Evolutionary conservation across 177 flowering plant species (phyloP), one percentile per base, ranked within the genome.

Genomic region (Vitis hybrid): DNA sequence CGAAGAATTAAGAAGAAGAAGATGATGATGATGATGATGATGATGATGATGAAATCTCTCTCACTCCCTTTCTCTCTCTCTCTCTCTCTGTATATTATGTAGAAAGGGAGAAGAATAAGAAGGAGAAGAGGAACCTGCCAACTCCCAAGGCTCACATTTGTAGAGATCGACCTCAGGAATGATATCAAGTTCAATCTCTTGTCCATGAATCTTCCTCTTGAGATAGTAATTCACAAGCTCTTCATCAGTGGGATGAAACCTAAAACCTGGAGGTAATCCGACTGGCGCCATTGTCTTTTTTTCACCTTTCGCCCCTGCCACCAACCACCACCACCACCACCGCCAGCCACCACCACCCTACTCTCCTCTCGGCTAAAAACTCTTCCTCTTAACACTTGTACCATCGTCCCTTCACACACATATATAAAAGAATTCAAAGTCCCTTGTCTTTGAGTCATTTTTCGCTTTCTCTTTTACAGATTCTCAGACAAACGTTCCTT

Each of bases 121-220:
- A 48, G n/a, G 39, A 57, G 31, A n/a, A 2, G 49, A 12, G 33
- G n/a, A 53, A 89, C 97, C 93, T 80, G 97, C 84, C 52, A 91
- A 73, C 49, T 91, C 97, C 97, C 97, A 92, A 5, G 97, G 97
- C 72, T 92, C 97, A 69, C 97, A 92, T 79, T 92, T 92, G 85
- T 92, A 92, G 51, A 92, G 93, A 87, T 92, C 94, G 70, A 92
- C 90, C 70, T 90, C 94, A 10, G 97, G 92, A 60, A 90, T 92
- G 52, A 92, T 85, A 72, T 92, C 97, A 3, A 92, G 89, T 39
- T 92, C 97, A 33, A 92, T 90, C 64, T 83, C 78, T 56, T 80
- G 86, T 31, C 93, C 93, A 64, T 82, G 84, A 51, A 92, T 86
- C 73, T 92, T 92, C 56, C 93, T 79, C 81, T 87, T 90, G 22